Percentiles rank a stretch among this genome's conserved stretches.
Evolutionary conservation across 345 rosid genomes (phyloP).

Genomic region (Eucalyptus tenuipes): DNA sequence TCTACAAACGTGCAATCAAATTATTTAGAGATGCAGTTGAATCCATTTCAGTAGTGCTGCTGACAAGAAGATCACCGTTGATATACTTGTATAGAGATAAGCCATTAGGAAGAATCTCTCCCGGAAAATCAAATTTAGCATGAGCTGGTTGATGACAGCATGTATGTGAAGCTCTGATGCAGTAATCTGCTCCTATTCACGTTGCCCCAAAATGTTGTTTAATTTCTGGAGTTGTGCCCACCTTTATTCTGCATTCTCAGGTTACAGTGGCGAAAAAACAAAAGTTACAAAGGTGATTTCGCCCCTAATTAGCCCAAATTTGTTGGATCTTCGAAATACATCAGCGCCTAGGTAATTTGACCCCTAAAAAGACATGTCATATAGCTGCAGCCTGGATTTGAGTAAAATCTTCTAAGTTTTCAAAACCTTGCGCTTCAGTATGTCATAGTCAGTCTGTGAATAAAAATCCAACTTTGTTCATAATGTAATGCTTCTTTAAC

Average conservation of each 20-base stretch:
- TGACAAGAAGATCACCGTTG: neutral
- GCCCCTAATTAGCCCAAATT: neutral
- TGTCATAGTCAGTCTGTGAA: neutral
- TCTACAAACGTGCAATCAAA: neutral
- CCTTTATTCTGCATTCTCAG: neutral
- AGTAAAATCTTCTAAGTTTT: neutral
- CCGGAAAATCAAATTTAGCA: neutral
- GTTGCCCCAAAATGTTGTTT: neutral
- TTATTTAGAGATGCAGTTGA: neutral
- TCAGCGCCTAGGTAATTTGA: neutral
- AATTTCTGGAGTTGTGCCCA: neutral
- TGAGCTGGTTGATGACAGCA: neutral
- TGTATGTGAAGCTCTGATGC: neutral
- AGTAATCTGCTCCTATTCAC: neutral
- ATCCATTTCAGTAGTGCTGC: neutral
- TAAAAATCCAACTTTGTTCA: neutral
- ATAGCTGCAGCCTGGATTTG: neutral
- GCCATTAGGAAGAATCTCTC: neutral
- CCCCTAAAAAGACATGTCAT: neutral
- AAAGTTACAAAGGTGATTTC: neutral
- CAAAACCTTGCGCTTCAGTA: neutral
- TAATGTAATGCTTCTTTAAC: neutral
- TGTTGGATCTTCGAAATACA: neutral
- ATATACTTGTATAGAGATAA: neutral
- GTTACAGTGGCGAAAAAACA: neutral